phyloP scores from a whole-genome alignment of 1,284 basidiomycete genomes.

The Fomitopsis pinicola region DNA sequence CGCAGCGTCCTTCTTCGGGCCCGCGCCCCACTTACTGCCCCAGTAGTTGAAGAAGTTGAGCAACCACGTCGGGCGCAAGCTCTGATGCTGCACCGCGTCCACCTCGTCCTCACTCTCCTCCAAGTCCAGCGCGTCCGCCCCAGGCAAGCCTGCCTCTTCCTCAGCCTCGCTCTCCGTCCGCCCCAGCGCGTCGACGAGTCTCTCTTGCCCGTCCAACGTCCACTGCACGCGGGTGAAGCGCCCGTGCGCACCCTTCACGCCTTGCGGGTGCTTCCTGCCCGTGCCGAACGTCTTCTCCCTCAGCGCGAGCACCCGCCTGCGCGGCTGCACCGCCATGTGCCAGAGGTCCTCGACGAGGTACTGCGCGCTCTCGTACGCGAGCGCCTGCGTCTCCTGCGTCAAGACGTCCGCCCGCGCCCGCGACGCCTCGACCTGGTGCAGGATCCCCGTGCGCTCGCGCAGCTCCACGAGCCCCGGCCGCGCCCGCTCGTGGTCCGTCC shows the following conservation, averaged over 20 bases:
- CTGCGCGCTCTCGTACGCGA: constrained; percentile 68
- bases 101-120: constrained; percentile 41
- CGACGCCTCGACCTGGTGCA: constrained; percentile 47
- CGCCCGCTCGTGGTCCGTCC: constrained; percentile 51
- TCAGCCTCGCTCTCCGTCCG: constrained; percentile 72
- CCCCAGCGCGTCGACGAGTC: constrained; percentile 61
- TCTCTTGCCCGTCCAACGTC: constrained; percentile 57
- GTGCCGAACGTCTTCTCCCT: constrained; percentile 56
- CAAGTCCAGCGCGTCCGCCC: constrained; percentile 23
- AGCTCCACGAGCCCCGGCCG: constrained; percentile 41
- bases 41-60: constrained; percentile 70
- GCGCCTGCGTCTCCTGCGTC: constrained; percentile 59
- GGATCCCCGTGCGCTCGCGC: constrained; percentile 39
- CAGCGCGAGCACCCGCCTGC: constrained; percentile 57
- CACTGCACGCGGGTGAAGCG: constrained; percentile 62
- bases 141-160: constrained; percentile 53
- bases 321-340: constrained; percentile 57
- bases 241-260: constrained; percentile 51
- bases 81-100: constrained; percentile 51
- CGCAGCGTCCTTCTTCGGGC: constrained; percentile 10
- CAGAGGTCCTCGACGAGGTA: constrained; percentile 61
- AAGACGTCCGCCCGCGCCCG: constrained; percentile 46
- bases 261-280: constrained; percentile 31
- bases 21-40: constrained; percentile 42
- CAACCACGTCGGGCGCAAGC: constrained; percentile 70